Conservation (phyloP, 2,329 filamentous ascomycete genomes). For the Botrytis porri region DNA sequence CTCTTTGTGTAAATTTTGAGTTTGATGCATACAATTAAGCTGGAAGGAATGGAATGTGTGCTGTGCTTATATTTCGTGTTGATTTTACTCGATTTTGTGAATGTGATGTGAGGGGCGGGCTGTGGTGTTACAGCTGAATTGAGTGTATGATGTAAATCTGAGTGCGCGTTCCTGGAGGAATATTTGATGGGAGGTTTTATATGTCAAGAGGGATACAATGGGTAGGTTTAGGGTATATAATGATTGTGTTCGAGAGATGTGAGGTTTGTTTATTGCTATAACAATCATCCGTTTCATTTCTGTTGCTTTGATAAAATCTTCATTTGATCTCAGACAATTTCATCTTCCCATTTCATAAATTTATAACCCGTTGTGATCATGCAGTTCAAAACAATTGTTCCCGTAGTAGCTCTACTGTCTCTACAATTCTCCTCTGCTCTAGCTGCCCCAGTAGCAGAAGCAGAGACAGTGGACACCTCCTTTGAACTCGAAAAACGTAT, state of each 20-base stretch:
- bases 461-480: not conserved
- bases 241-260: not conserved
- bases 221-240: not conserved
- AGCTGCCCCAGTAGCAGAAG: slow-evolving; percentile 10
- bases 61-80: not conserved
- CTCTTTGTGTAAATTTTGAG: not conserved
- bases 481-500: not conserved
- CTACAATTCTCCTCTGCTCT: not conserved
- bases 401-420: not conserved
- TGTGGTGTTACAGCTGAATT: not conserved
- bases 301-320: not conserved
- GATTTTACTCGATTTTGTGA: not conserved
- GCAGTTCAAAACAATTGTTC: not conserved
- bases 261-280: not conserved
- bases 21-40: not conserved
- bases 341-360: not conserved
- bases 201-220: not conserved
- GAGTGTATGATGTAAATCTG: not conserved
- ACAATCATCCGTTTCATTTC: not conserved
- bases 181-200: not conserved
- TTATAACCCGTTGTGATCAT: not conserved
- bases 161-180: not conserved
- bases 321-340: not conserved
- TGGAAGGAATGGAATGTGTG: not conserved
- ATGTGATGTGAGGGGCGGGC: not conserved